phyloP scores from a whole-genome alignment of 1,139 yeast species.

The Yamadazyma dushanensis region DNA sequence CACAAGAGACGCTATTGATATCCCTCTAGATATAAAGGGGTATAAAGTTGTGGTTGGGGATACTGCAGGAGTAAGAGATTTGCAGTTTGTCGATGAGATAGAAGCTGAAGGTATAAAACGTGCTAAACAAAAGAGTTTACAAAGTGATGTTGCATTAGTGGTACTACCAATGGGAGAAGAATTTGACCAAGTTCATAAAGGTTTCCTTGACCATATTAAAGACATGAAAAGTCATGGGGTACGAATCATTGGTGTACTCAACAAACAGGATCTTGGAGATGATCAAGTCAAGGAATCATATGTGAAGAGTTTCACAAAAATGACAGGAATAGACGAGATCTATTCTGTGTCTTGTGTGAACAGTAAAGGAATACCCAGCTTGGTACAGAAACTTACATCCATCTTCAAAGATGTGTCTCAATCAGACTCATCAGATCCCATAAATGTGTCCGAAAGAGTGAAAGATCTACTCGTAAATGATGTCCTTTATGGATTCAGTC shows the following conservation, averaged over 20 bases:
- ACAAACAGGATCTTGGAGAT: slow-evolving; percentile 59
- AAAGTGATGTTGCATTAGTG: slow-evolving; percentile 62
- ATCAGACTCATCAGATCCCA: slow-evolving; percentile 55
- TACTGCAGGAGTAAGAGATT: slow-evolving; percentile 86
- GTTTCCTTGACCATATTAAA: slow-evolving; percentile 36
- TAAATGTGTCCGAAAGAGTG: slow-evolving; percentile 72
- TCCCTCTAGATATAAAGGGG: slow-evolving; percentile 80
- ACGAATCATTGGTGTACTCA: slow-evolving; percentile 48
- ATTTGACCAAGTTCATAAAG: slow-evolving; percentile 11
- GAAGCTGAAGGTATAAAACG: slow-evolving; percentile 83
- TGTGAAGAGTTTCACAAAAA: slow-evolving; percentile 1
- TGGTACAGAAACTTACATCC: slow-evolving; percentile 35
- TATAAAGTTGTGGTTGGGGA: slow-evolving; percentile 84
- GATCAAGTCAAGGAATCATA: slow-evolving; percentile 19
- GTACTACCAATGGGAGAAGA: slow-evolving; percentile 42
- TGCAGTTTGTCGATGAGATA: slow-evolving; percentile 50
- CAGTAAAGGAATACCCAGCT: slow-evolving; percentile 52
- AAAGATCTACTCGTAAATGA: slow-evolving; percentile 72
- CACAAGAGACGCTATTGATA: slow-evolving; percentile 84
- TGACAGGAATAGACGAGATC: slow-evolving; percentile 4
- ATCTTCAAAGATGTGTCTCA: slow-evolving; percentile 52
- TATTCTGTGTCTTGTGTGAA: slow-evolving; percentile 59
- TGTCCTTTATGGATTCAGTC: slow-evolving; percentile 69
- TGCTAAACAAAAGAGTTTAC: slow-evolving; percentile 58
- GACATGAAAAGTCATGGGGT: slow-evolving; percentile 25